A percentile compares a stretch with the other conserved stretches of the same genome.
Conservation (phyloP, 495 filamentous ascomycete genomes). For the Hypoxylon fuscum region DNA sequence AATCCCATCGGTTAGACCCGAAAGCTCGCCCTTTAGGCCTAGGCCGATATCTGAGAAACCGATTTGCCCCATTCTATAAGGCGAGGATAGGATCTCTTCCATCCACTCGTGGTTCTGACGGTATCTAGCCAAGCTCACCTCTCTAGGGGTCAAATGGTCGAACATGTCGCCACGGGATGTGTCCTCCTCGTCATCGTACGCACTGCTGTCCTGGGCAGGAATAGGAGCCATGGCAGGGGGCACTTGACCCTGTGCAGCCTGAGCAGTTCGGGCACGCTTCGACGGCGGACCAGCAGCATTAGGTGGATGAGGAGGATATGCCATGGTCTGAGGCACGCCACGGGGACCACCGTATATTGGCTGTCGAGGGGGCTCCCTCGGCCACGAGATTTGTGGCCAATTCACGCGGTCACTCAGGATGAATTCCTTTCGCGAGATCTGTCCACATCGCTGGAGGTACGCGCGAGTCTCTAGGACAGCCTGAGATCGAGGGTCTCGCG, state of each 20-base stretch:
- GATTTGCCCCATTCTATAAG: slow-evolving; percentile 82
- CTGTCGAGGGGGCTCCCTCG: slow-evolving; percentile 57
- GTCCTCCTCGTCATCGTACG: slow-evolving; percentile 88
- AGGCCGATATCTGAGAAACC: slow-evolving; percentile 87
- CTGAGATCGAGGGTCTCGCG: slow-evolving; percentile 65
- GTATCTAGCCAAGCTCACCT: slow-evolving; percentile 84
- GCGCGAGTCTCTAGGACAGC: slow-evolving; percentile 68
- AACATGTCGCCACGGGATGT: slow-evolving; percentile 84
- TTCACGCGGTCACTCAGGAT: slow-evolving; percentile 87
- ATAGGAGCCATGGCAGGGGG: slow-evolving; percentile 37
- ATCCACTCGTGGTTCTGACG: slow-evolving; percentile 98
- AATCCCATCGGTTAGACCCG: slow-evolving; percentile 81
- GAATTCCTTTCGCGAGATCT: slow-evolving; percentile 89
- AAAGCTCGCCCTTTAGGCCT: slow-evolving; percentile 86
- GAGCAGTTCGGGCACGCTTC: slow-evolving; percentile 53
- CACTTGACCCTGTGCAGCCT: slow-evolving; percentile 39
- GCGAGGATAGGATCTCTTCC: slow-evolving; percentile 93
- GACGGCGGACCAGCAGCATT: slow-evolving; percentile 53
- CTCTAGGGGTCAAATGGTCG: slow-evolving; percentile 85
- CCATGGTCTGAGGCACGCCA: slow-evolving; percentile 58
- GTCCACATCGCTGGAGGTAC: slow-evolving; percentile 78
- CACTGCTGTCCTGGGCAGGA: slow-evolving; percentile 59
- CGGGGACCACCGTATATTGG: slow-evolving; percentile 52
- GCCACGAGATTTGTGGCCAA: slow-evolving; percentile 86
- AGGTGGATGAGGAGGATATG: slow-evolving; percentile 58